A percentile compares a stretch with the other conserved stretches of the same genome.
Evolutionary conservation across 805 yeast species (phyloP).

Genomic region (Saturnispora silvae): DNA sequence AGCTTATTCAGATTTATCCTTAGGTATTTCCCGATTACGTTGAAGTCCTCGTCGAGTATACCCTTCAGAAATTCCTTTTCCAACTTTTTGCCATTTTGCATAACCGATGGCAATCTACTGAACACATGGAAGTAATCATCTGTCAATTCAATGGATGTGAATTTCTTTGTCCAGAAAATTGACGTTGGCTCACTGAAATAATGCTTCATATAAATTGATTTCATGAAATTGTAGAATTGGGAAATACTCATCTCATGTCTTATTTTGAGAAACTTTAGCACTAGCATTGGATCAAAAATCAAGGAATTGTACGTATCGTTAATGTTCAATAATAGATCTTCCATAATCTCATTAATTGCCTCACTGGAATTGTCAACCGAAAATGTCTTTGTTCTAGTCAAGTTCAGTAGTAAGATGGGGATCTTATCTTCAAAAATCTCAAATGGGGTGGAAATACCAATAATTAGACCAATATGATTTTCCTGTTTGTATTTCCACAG

Average conservation of each 20-base stretch:
- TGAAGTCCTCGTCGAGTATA: conserved; percentile 15
- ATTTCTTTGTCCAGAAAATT: conserved; percentile 25
- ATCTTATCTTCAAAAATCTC: conserved; percentile 27
- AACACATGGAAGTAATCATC: conserved; percentile 20
- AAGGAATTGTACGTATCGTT: conserved; percentile 24
- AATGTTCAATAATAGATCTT: conserved; percentile 23
- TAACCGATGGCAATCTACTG: conserved; percentile 22
- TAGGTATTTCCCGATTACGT: conserved; percentile 15
- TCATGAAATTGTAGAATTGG: conserved; percentile 23
- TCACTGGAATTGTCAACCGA: conserved; percentile 24
- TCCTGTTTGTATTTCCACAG: conserved; percentile 16
- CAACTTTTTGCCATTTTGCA: conserved; percentile 10
- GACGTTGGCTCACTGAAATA: conserved; percentile 26
- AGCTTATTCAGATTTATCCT: conserved; percentile 20
- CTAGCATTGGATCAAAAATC: conserved; percentile 24
- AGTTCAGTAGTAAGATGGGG: conserved; percentile 17
- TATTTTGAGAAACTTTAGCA: conserved; percentile 20
- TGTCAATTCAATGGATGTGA: conserved; percentile 16
- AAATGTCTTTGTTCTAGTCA: conserved; percentile 19
- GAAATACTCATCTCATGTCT: conserved; percentile 21
- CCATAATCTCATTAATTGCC: conserved; percentile 24
- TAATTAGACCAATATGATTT: conserved; percentile 16
- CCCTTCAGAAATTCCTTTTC: conserved; percentile 17
- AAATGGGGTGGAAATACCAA: conserved; percentile 28
- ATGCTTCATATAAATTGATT: conserved; percentile 26